Base-by-base conservation (phyloP, 2,329 filamentous ascomycete genomes). In the Zymoseptoria ardabiliae region DNA sequence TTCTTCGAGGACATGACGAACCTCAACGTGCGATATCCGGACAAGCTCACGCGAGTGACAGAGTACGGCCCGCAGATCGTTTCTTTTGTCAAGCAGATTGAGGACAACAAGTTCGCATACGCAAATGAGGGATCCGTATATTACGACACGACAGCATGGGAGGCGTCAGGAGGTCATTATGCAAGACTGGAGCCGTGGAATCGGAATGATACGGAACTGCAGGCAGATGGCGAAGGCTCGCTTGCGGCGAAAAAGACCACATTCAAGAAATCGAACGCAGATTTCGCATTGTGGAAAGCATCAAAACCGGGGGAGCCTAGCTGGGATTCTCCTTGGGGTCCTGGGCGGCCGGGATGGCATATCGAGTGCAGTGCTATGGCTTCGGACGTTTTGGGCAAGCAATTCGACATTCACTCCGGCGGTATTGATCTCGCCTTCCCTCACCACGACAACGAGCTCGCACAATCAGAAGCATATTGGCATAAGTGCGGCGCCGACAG, bases 311-410 rank as follows among this genome's bases (percentile, higher is more conserved):
- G 93, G 50, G 93, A 97, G 79, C 93, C 93, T 0, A 89, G 85
- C 65, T 97, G 93, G 93, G 81, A 85, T 4, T 94, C 89, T 67
- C 85, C 86, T 3, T 97, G 93, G 92, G 91, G 93, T 4, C 81
- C 86, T 58, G 92, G 92, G 4, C 82, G 93, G 51, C 93, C 93
- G 0, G 93, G 93, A 19, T 97, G 93, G 93, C 93, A 97, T 71
- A 97, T 97, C 69, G 92, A 97, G 77, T 97, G 93, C 84, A 92
- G 88, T 1, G 91, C 91, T 17, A 97, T 97, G 93, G 91, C 92
- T 0, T 93, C 89, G 2, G 90, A 92, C 64, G 83, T 91, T n/a
- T 78, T 97, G 1, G 92, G 92, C 4, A 81, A 85, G 25, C 82
- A 87, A 62, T 91, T 97, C 79, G 93, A 97, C 72, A 90, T 97